These are phyloP conservation scores for Spongospora subterranea DNA, from an alignment of 208 protist species.

Conservation along the genomic window DNA sequence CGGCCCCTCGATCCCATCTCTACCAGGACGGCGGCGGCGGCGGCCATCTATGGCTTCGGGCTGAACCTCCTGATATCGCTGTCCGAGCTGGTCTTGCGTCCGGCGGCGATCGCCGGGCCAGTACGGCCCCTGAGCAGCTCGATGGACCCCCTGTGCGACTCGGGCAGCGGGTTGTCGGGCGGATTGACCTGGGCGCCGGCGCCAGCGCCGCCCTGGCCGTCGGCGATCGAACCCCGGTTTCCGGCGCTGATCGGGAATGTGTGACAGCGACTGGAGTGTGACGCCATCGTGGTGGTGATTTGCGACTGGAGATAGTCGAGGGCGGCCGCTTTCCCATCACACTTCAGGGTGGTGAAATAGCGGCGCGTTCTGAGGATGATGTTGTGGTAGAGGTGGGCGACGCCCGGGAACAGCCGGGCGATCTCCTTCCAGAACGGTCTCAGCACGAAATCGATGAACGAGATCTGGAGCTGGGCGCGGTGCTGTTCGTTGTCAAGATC, in stretches of 20 bases:
- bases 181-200: neutral
- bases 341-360: constrained; percentile 27
- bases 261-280: neutral
- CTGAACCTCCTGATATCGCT: too few relatives aligned
- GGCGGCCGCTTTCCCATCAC: neutral
- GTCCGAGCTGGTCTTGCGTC: too few relatives aligned
- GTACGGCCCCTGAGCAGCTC: too few relatives aligned
- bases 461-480: constrained; percentile 7
- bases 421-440: constrained; percentile 46
- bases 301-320: constrained; percentile 13
- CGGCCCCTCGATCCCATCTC: too few relatives aligned
- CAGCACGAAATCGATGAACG: constrained; percentile 38
- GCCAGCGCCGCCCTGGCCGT: neutral
- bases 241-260: neutral
- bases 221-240: neutral
- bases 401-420: constrained; percentile 43
- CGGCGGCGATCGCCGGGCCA: too few relatives aligned
- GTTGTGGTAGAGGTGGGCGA: constrained; percentile 15
- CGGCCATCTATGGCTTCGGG: too few relatives aligned
- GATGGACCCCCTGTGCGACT: too few relatives aligned
- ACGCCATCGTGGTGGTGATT: neutral
- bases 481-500: constrained; percentile 14
- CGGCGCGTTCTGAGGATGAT: constrained; percentile 1
- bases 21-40: too few relatives aligned
- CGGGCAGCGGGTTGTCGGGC: too few relatives aligned